Percentiles rank a stretch among this genome's conserved stretches.
Conservation (phyloP, 441 rosid species). For the Syzygium malaccense region DNA sequence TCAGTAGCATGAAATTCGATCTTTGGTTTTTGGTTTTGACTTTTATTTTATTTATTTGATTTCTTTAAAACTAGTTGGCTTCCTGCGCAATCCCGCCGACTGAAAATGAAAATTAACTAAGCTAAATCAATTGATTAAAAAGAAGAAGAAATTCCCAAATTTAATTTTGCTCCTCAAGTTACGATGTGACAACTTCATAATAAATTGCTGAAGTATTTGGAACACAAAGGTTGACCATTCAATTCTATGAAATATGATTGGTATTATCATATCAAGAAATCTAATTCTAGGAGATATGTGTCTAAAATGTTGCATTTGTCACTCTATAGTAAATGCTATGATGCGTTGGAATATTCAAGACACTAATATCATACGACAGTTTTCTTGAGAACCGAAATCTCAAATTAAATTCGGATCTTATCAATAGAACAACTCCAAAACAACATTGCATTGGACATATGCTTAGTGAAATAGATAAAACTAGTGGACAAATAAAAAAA, state of each 20-base stretch:
- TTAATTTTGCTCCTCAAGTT: not conserved
- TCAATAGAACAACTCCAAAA: not conserved
- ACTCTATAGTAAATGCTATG: not conserved
- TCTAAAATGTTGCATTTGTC: not conserved
- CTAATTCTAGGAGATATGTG: not conserved
- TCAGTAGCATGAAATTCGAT: not conserved
- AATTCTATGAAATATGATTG: not conserved
- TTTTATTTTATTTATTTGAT: not conserved
- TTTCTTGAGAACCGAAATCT: not conserved
- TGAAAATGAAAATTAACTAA: not conserved
- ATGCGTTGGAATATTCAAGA: not conserved
- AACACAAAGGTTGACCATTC: not conserved
- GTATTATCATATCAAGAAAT: not conserved
- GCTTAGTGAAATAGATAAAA: not conserved
- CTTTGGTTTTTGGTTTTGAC: not conserved
- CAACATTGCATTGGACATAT: not conserved
- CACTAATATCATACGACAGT: not conserved
- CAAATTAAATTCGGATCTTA: not conserved
- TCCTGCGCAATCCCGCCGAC: accelerated
- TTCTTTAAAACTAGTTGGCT: not conserved
- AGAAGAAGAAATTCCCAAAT: too few species aligned
- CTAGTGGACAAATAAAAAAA: not conserved
- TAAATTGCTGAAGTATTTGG: not conserved
- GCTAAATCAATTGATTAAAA: not conserved
- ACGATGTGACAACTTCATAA: not conserved